phyloP scores from a whole-genome alignment of 2,329 filamentous ascomycete genomes.

The Colletotrichum sp. region DNA sequence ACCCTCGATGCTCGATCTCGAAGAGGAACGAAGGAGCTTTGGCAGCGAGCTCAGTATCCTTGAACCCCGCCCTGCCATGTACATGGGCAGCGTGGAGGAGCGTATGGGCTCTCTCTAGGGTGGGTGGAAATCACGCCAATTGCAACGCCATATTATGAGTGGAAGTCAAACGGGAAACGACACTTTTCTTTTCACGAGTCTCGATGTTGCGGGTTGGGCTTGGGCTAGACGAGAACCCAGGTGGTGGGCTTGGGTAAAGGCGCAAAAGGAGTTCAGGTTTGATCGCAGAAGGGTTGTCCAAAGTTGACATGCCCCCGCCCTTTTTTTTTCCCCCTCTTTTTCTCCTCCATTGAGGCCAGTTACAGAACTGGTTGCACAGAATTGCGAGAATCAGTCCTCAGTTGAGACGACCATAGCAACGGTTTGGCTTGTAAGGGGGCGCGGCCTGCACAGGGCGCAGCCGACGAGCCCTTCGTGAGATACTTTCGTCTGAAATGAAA shows the following conservation, averaged over 20 bases:
- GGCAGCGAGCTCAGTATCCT: conserved; percentile 60
- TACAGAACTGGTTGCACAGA: neutral
- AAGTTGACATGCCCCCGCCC: neutral
- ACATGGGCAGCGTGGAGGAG: conserved; percentile 69
- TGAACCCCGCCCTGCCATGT: conserved; percentile 67
- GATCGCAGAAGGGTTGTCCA: neutral
- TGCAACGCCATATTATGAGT: neutral
- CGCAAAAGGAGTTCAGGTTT: conserved; percentile 1
- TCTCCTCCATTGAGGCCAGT: neutral
- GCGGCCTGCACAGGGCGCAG: neutral
- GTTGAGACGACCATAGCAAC: neutral
- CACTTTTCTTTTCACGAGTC: neutral
- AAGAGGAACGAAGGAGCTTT: conserved; percentile 61
- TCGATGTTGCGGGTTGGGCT: neutral
- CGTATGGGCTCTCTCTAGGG: conserved; percentile 45
- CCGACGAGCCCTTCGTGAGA: neutral
- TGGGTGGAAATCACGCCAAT: neutral
- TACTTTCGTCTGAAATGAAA: neutral
- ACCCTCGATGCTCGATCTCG: conserved; percentile 60
- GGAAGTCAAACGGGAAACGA: neutral
- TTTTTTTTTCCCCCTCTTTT: neutral
- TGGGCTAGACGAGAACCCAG: neutral
- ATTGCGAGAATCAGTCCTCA: neutral
- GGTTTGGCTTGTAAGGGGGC: neutral
- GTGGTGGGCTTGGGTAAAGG: neutral